These are phyloP conservation scores for Entonaema liquescens DNA, from an alignment of 495 filamentous ascomycete species.

Conservation along the genomic window DNA sequence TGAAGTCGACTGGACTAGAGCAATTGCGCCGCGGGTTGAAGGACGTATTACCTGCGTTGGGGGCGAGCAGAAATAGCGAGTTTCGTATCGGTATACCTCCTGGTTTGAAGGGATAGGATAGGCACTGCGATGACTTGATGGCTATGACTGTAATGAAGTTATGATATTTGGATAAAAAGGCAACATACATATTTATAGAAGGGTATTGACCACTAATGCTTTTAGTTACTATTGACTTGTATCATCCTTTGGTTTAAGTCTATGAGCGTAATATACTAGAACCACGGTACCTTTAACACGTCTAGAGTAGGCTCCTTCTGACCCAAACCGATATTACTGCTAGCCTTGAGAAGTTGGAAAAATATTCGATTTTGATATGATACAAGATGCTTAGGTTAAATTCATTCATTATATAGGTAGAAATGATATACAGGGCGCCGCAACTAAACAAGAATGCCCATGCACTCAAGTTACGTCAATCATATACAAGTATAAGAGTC, in stretches of 20 bases:
- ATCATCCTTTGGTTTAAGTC: too few relatives aligned
- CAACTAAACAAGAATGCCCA: constrained; percentile 16
- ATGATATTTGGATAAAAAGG: constrained; percentile 12
- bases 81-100: background rate
- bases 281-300: too few relatives aligned
- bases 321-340: background rate
- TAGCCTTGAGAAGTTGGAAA: background rate
- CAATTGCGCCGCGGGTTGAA: constrained; percentile 78
- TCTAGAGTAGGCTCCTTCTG: too few relatives aligned
- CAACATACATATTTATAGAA: background rate
- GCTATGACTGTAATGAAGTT: background rate
- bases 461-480: constrained; percentile 12
- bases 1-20: constrained; percentile 78
- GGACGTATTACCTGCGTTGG: constrained; percentile 67
- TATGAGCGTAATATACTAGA: too few relatives aligned
- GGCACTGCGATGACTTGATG: background rate
- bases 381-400: constrained; percentile 1
- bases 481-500: constrained; percentile 36
- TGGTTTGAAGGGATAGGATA: background rate
- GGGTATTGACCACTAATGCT: too few relatives aligned
- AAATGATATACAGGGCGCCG: constrained; percentile 28
- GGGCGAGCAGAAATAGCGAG: constrained; percentile 26
- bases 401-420: constrained; percentile 23
- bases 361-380: background rate
- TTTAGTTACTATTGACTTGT: too few relatives aligned